Percentiles rank a stretch among this genome's conserved stretches.
These are phyloP conservation scores for Calocybe cyanea DNA, from an alignment of 768 basidiomycete genomes.

Conservation along the genomic window DNA sequence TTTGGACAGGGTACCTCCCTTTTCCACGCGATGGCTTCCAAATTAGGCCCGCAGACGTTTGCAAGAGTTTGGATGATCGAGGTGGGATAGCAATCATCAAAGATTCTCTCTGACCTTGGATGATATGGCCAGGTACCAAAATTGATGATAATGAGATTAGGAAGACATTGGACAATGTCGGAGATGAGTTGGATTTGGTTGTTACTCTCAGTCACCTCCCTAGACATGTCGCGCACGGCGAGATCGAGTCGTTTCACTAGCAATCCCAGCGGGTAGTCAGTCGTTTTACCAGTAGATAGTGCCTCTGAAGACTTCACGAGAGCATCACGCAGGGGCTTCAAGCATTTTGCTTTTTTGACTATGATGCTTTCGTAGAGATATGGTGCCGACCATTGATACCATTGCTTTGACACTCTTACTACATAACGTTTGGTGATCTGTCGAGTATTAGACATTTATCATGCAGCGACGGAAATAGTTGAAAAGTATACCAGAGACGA, in stretches of 20 bases:
- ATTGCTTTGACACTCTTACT: constrained; percentile 23
- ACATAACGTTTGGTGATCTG: constrained; percentile 23
- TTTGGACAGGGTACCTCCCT: neutral
- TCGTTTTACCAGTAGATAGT: neutral
- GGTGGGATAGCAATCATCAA: neutral
- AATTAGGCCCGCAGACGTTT: constrained; percentile 1
- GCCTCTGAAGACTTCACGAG: constrained; percentile 1
- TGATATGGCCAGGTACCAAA: neutral
- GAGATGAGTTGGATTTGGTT: neutral
- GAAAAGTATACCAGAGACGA: constrained; percentile 20
- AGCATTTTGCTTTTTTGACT: constrained; percentile 11
- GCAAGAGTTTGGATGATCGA: constrained; percentile 9
- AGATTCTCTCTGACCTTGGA: no score
- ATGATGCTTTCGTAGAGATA: constrained; percentile 23
- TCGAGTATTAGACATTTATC: no score
- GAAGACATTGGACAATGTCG: constrained; percentile 14
- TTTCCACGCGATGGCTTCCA: constrained; percentile 12
- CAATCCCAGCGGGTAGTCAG: constrained; percentile 5
- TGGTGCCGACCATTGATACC: constrained; percentile 18
- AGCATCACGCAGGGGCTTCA: constrained; percentile 12
- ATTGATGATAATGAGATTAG: constrained; percentile 15
- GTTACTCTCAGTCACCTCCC: neutral
- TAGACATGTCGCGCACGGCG: constrained; percentile 12
- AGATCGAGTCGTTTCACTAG: constrained; percentile 19
- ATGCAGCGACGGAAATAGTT: neutral